A percentile compares a stretch with the other conserved stretches of the same genome.
These are phyloP conservation scores for Xylaria sp. DNA, from an alignment of 495 filamentous ascomycete genomes.

Conservation along the genomic window DNA sequence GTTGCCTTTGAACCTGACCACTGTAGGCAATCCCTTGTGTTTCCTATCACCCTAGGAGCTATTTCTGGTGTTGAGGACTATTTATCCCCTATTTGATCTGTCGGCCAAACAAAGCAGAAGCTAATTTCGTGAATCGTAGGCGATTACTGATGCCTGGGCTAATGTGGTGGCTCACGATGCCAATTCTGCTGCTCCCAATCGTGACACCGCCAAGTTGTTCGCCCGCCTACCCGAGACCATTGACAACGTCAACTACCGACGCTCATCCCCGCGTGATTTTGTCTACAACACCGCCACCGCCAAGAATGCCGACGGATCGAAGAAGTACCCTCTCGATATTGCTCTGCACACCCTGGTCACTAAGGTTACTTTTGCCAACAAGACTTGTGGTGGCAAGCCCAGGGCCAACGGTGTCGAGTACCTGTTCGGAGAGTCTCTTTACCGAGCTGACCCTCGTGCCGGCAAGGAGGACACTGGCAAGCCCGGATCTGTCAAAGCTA, in stretches of 20 bases:
- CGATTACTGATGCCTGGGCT: constrained; percentile 48
- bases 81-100: too few species aligned
- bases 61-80: background rate
- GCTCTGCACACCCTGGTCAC: constrained; percentile 66
- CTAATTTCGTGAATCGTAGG: background rate
- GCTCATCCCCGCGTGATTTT: constrained; percentile 61
- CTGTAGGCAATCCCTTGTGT: background rate
- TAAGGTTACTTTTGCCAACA: constrained; percentile 59
- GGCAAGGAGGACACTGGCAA: constrained; percentile 41
- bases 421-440: constrained; percentile 64
- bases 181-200: constrained; percentile 49
- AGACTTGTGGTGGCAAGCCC: constrained; percentile 45
- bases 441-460: constrained; percentile 61
- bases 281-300: constrained; percentile 59
- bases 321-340: constrained; percentile 66
- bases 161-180: constrained; percentile 59
- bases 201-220: constrained; percentile 42
- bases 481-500: constrained; percentile 54
- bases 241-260: constrained; percentile 46
- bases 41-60: background rate
- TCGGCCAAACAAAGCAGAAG: background rate
- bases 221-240: constrained; percentile 54
- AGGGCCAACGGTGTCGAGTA: constrained; percentile 68
- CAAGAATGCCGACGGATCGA: constrained; percentile 55
- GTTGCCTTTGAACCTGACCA: constrained; percentile 34